Percentiles rank a stretch among this genome's conserved stretches.
These are phyloP conservation scores for Tephrocybe sp. DNA, from an alignment of 768 basidiomycete species.

Conservation along the genomic window DNA sequence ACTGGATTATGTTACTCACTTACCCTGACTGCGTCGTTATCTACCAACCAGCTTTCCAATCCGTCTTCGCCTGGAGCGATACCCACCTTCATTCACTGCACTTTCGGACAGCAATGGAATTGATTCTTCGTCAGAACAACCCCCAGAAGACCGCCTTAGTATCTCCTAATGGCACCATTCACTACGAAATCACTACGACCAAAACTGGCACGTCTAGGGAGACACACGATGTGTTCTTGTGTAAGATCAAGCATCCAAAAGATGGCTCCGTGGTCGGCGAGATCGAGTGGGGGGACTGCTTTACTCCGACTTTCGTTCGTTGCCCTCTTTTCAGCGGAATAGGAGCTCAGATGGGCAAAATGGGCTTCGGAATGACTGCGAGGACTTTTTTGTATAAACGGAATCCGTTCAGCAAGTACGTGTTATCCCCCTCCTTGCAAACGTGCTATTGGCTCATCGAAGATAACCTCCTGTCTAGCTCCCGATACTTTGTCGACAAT, in stretches of 20 bases:
- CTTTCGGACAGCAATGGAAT: slow-evolving; percentile 36
- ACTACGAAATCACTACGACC: slow-evolving; percentile 47
- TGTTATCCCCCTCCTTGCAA: slow-evolving; percentile 16
- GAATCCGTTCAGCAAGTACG: slow-evolving; percentile 39
- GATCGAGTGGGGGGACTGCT: slow-evolving; percentile 46
- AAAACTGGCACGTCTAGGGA: slow-evolving; percentile 18
- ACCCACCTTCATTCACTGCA: background rate
- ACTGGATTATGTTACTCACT: background rate
- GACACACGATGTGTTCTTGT: slow-evolving; percentile 30
- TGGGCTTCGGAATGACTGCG: slow-evolving; percentile 32
- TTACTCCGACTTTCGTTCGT: slow-evolving; percentile 41
- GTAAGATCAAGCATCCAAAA: slow-evolving; percentile 40
- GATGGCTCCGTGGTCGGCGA: slow-evolving; percentile 46
- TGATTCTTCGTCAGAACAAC: slow-evolving; percentile 53
- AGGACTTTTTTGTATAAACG: slow-evolving; percentile 44
- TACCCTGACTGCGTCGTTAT: background rate
- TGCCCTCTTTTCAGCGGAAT: slow-evolving; percentile 36
- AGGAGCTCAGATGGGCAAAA: slow-evolving; percentile 24
- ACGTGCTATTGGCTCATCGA: background rate
- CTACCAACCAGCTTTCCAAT: background rate
- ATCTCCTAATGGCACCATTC: slow-evolving; percentile 48
- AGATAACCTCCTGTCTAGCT: slow-evolving; percentile 30
- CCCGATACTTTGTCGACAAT: slow-evolving; percentile 50
- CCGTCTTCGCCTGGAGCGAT: slow-evolving; percentile 12
- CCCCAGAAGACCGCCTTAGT: slow-evolving; percentile 49